Percentiles rank a stretch among this genome's conserved stretches.
These are phyloP conservation scores for Lasiosphaeria miniovina DNA, from an alignment of 495 filamentous ascomycete genomes.

Conservation along the genomic window DNA sequence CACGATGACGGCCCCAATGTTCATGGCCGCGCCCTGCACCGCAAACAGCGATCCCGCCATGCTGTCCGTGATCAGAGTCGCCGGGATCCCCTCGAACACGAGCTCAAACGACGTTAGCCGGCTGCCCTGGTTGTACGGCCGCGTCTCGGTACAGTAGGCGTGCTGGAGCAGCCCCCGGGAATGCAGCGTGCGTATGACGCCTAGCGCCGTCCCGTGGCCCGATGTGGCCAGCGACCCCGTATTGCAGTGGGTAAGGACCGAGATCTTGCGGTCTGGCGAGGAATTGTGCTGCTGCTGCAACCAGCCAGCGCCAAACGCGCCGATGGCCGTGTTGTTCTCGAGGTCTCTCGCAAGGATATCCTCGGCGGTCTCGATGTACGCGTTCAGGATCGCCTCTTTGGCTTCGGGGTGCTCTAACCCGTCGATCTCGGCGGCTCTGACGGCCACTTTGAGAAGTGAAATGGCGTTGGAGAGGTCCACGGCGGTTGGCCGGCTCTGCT, in stretches of 20 bases:
- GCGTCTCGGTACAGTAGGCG: constrained; percentile 93
- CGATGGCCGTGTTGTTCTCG: constrained; percentile 80
- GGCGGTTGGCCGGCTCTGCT: constrained; percentile 84
- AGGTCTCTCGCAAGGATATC: constrained; percentile 86
- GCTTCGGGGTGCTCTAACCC: constrained; percentile 30
- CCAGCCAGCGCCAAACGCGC: constrained; percentile 79
- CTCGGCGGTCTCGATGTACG: constrained; percentile 77
- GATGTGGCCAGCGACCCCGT: constrained; percentile 96
- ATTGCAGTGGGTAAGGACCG: constrained; percentile 93
- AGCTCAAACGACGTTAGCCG: constrained; percentile 94
- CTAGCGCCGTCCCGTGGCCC: constrained; percentile 91
- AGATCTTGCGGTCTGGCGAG: constrained; percentile 48
- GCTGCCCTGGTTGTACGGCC: constrained; percentile 97
- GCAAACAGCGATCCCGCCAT: constrained; percentile 85
- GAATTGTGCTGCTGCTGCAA: constrained; percentile 51
- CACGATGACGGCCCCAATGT: constrained; percentile 83
- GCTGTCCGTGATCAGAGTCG: constrained; percentile 90
- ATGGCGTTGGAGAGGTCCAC: constrained; percentile 93
- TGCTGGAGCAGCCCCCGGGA: constrained; percentile 60
- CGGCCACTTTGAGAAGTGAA: constrained; percentile 64
- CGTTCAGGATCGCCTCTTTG: constrained; percentile 49
- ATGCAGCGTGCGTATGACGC: constrained; percentile 85
- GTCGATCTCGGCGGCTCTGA: constrained; percentile 37
- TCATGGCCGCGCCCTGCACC: constrained; percentile 50
- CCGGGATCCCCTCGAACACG: constrained; percentile 87